These are phyloP conservation scores for Tephrocybe sp. DNA, from an alignment of 768 basidiomycete genomes.

Conservation along the genomic window DNA sequence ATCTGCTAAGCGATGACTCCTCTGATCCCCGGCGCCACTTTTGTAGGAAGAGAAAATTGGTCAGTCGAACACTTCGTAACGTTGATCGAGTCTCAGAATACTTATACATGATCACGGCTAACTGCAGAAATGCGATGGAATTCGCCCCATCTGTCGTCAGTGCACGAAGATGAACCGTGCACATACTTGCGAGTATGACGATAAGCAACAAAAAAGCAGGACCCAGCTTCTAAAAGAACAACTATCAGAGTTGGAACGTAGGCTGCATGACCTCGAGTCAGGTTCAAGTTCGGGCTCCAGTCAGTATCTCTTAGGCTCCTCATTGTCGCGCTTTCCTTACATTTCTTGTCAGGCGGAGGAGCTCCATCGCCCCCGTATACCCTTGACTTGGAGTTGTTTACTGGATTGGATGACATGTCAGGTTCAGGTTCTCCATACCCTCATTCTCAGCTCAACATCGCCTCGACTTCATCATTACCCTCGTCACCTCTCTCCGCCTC, in stretches of 20 bases:
- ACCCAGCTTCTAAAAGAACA: constrained; percentile 61
- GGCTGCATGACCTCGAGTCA: constrained; percentile 54
- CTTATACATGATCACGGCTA: constrained; percentile 6
- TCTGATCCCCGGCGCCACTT: constrained; percentile 4
- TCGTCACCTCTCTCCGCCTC: constrained; percentile 14
- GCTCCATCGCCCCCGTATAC: constrained; percentile 8
- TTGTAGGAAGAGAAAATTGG: constrained; percentile 44
- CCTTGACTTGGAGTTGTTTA: constrained; percentile 8
- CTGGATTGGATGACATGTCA: not conserved
- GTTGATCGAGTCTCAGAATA: not conserved
- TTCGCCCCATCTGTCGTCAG: constrained; percentile 54
- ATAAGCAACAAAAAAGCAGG: constrained; percentile 57
- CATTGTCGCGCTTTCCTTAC: not conserved
- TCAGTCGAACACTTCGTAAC: constrained; percentile 19
- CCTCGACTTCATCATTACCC: constrained; percentile 11
- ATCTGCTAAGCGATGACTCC: not conserved
- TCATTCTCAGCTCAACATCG: constrained; percentile 6
- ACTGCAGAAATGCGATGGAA: constrained; percentile 70
- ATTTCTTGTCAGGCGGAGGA: not conserved
- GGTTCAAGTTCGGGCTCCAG: constrained; percentile 20
- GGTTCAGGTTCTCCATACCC: not conserved
- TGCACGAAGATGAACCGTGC: constrained; percentile 54
- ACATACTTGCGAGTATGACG: constrained; percentile 59
- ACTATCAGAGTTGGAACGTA: constrained; percentile 49
- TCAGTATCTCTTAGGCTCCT: not conserved